Percentiles rank a stretch among this genome's conserved stretches.
phyloP scores from a whole-genome alignment of 75 land plant species.

The Gnetum montanum region DNA sequence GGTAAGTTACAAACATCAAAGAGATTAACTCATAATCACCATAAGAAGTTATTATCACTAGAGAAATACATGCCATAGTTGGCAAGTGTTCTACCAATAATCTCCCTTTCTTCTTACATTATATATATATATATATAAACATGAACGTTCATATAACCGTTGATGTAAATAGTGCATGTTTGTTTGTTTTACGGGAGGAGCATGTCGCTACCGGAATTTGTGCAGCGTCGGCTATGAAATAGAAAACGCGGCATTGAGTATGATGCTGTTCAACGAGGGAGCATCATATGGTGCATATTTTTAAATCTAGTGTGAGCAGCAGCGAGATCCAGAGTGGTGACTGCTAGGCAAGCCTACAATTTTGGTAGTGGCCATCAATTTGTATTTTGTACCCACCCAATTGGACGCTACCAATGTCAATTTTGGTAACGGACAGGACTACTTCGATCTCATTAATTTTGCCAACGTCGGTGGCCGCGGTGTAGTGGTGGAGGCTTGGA shows the following conservation, averaged over 20 bases:
- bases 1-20: too few relatives aligned
- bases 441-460: slow-evolving; percentile 77
- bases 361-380: slow-evolving; percentile 18
- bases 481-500: too few relatives aligned
- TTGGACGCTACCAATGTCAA: too few relatives aligned
- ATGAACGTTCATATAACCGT: too few relatives aligned
- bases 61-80: too few relatives aligned
- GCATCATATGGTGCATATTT: slow-evolving; percentile 22
- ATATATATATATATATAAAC: too few relatives aligned
- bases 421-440: slow-evolving; percentile 32
- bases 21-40: too few relatives aligned
- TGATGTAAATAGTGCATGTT: too few relatives aligned
- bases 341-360: background rate
- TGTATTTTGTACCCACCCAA: too few relatives aligned
- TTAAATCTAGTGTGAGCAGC: slow-evolving; percentile 1
- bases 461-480: slow-evolving; percentile 56
- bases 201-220: slow-evolving; percentile 21
- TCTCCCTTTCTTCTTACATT: too few relatives aligned
- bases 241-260: slow-evolving; percentile 11
- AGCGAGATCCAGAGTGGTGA: slow-evolving; percentile 14
- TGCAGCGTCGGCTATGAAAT: slow-evolving; percentile 15
- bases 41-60: too few relatives aligned
- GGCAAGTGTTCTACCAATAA: too few relatives aligned
- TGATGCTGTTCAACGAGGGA: slow-evolving; percentile 14
- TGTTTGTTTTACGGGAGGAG: slow-evolving; percentile 13